Evolutionary conservation across 345 rosid species (phyloP), one percentile per base, ranked within the genome.

Genomic region (Citropsis articulata): DNA sequence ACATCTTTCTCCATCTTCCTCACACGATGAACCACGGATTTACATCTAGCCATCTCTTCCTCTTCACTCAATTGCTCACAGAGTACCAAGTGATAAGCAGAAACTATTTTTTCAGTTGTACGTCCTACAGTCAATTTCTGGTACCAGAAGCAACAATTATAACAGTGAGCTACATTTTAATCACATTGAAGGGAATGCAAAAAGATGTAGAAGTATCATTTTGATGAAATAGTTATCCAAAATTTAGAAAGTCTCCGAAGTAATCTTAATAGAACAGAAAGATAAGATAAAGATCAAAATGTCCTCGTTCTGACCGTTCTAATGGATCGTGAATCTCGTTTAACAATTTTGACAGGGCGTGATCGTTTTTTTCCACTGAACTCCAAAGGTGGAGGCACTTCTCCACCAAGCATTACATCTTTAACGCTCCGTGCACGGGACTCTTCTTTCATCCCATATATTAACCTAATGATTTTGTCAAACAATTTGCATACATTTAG

Each of bases 391-490:
- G 89, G 90, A 79, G 89, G 97, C 19, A 62, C 73, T 74, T 88
- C 93, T 87, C 92, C 92, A 48, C 94, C 91, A 65, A 94, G 94
- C 97, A 94, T 92, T 42, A 90, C 81, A 81, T 89, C 97, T 81
- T 63, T 90, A 36, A 94, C 87, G 76, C 88, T 84, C 81, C 74
- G 85, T 0, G n/a, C n/a, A n/a, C n/a, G n/a, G n/a, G n/a, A n/a
- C n/a, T n/a, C n/a, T n/a, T n/a, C n/a, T n/a, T n/a, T n/a, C n/a
- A n/a, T n/a, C n/a, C n/a, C n/a, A n/a, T n/a, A n/a, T n/a, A n/a
- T n/a, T n/a, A n/a, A n/a, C n/a, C n/a, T n/a, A n/a, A n/a, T n/a
- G n/a, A n/a, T n/a, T n/a, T n/a, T n/a, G n/a, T n/a, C n/a, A n/a
- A n/a, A n/a, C n/a, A n/a, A n/a, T n/a, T n/a, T n/a, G n/a, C n/a